phyloP scores from a whole-genome alignment of 345 rosid species.

The Salix udensis region DNA sequence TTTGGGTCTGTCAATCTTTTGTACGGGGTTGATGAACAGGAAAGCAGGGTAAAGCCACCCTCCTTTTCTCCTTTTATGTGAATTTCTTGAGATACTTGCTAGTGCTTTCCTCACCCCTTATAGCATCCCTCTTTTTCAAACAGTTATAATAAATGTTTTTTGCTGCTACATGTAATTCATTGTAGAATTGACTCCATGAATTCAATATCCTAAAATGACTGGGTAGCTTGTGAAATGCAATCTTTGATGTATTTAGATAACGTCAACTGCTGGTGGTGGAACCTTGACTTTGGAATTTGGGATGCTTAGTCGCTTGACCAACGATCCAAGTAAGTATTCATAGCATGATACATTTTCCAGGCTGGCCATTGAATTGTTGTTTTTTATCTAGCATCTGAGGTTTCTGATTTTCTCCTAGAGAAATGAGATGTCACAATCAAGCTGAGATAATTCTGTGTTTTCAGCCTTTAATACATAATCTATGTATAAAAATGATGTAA shows the following conservation, averaged over 20 bases:
- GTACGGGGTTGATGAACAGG: constrained; percentile 92
- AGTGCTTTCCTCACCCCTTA: neutral
- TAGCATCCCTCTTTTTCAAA: neutral
- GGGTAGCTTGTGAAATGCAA: constrained; percentile 7
- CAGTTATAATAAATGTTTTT: neutral
- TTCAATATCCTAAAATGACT: neutral
- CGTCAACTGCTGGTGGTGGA: constrained; percentile 99
- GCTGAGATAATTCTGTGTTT: neutral
- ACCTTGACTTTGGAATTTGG: constrained; percentile 96
- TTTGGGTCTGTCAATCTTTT: constrained; percentile 90
- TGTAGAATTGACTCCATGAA: neutral
- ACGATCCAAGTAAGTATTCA: constrained; percentile 70
- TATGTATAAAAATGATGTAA: neutral
- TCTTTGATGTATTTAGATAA: constrained; percentile 53
- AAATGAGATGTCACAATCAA: neutral
- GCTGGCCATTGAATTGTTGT: neutral
- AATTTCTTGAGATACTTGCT: neutral
- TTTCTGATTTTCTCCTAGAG: neutral
- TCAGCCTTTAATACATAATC: neutral
- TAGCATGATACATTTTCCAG: neutral
- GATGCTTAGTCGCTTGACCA: constrained; percentile 83
- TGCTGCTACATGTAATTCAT: neutral
- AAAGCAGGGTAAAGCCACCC: constrained; percentile 73
- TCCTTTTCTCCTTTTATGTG: constrained; percentile 5
- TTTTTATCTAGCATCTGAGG: neutral